Conservation (phyloP, 371 early-diverging fungal species). For the Haplosporangium sp. region DNA sequence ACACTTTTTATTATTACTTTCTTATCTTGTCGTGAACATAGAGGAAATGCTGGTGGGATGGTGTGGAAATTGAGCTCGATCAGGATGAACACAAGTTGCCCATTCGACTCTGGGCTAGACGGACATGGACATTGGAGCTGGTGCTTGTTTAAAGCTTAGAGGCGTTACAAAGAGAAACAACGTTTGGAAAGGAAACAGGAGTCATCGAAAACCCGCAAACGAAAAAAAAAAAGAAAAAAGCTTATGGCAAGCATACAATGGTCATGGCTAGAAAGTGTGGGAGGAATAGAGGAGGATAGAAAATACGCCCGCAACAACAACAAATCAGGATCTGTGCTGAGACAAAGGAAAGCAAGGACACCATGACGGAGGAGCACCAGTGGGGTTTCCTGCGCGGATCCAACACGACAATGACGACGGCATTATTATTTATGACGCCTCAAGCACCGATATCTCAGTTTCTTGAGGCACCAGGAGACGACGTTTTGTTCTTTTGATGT, state of each 20-base stretch:
- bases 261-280: too few relatives aligned
- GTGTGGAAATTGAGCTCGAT: slow-evolving; percentile 71
- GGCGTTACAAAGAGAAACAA: neutral
- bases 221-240: slow-evolving; percentile 8
- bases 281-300: too few relatives aligned
- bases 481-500: too few relatives aligned
- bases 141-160: slow-evolving; percentile 68
- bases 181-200: neutral
- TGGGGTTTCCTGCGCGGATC: neutral
- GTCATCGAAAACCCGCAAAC: neutral
- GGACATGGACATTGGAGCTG: slow-evolving; percentile 88
- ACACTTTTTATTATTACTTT: slow-evolving; percentile 1
- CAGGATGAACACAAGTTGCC: slow-evolving; percentile 62
- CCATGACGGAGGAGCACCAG: neutral
- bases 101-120: slow-evolving; percentile 83
- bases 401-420: neutral
- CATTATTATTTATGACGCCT: neutral
- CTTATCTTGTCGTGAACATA: slow-evolving; percentile 26
- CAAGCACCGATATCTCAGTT: neutral
- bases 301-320: too few relatives aligned
- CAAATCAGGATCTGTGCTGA: neutral
- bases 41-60: slow-evolving; percentile 92
- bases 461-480: too few relatives aligned
- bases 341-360: neutral
- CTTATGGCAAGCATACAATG: neutral